Evolutionary conservation across 2,329 filamentous ascomycete species (phyloP).

Genomic region (Eutypella sp.): DNA sequence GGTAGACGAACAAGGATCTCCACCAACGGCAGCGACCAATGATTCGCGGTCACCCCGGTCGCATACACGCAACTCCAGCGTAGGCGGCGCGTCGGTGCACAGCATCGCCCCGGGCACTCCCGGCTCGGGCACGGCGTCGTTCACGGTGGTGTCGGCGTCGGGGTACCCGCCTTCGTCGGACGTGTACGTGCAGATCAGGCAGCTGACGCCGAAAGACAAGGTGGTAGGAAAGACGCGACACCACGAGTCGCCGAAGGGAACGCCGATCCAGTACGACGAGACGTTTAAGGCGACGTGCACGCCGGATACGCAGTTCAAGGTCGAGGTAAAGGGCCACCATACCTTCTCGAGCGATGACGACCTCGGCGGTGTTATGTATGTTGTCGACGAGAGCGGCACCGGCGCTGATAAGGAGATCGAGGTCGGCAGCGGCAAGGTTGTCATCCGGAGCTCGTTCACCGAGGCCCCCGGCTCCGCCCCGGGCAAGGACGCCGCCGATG

Average conservation of each 20-base stretch:
- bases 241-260: conserved; percentile 61
- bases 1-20: conserved; percentile 26
- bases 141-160: conserved; percentile 73
- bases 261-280: conserved; percentile 67
- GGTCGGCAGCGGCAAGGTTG: conserved; percentile 68
- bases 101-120: conserved; percentile 56
- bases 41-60: conserved; percentile 5
- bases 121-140: conserved; percentile 69
- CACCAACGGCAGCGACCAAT: conserved; percentile 31
- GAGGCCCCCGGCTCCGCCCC: too few relatives aligned
- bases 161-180: conserved; percentile 74
- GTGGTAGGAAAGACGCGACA: conserved; percentile 90
- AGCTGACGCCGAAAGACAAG: conserved; percentile 65
- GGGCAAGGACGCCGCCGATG: conserved; percentile 10
- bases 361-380: conserved; percentile 82
- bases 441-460: conserved; percentile 68
- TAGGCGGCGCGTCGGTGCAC: conserved; percentile 61
- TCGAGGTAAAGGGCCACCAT: conserved; percentile 80
- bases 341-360: conserved; percentile 79
- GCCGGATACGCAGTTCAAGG: conserved; percentile 79
- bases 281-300: conserved; percentile 73
- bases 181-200: conserved; percentile 70
- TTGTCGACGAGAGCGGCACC: conserved; percentile 74
- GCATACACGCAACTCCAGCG: conserved; percentile 52
- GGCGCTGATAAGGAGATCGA: conserved; percentile 67